phyloP scores from a whole-genome alignment of 441 rosid genomes.

The Manihot esculenta region DNA sequence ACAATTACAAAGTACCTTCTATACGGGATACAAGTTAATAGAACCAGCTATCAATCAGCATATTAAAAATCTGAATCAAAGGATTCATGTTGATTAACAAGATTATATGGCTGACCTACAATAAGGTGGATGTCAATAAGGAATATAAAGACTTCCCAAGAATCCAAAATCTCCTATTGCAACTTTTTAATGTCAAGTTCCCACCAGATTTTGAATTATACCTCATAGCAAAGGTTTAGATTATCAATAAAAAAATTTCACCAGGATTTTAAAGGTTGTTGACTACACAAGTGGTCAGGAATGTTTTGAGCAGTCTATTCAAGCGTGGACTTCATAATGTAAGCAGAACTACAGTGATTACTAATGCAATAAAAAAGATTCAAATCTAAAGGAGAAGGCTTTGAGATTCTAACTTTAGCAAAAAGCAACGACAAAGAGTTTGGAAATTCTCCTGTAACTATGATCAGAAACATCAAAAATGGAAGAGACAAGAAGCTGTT shows the following conservation, averaged over 20 bases:
- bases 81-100: constrained; percentile 1
- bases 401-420: constrained; percentile 66
- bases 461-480: constrained; percentile 69
- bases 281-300: neutral
- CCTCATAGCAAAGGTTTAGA: neutral
- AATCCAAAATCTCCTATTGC: neutral
- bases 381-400: no score
- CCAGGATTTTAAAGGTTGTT: neutral
- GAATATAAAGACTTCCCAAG: neutral
- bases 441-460: constrained; percentile 87
- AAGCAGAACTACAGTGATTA: neutral
- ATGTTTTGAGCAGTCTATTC: neutral
- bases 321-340: constrained; percentile 8
- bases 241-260: no score
- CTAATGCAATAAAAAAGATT: no score
- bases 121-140: neutral
- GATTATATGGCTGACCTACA: neutral
- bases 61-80: neutral
- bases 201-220: neutral
- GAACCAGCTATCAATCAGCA: neutral
- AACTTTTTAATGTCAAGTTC: neutral
- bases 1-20: neutral
- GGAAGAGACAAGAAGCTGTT: constrained; percentile 95
- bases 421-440: constrained; percentile 62
- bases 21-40: neutral